Evolutionary conservation across 2,329 filamentous ascomycete species (phyloP), one percentile per base, ranked within the genome.

Genomic region (Verticillium nonalfalfae): DNA sequence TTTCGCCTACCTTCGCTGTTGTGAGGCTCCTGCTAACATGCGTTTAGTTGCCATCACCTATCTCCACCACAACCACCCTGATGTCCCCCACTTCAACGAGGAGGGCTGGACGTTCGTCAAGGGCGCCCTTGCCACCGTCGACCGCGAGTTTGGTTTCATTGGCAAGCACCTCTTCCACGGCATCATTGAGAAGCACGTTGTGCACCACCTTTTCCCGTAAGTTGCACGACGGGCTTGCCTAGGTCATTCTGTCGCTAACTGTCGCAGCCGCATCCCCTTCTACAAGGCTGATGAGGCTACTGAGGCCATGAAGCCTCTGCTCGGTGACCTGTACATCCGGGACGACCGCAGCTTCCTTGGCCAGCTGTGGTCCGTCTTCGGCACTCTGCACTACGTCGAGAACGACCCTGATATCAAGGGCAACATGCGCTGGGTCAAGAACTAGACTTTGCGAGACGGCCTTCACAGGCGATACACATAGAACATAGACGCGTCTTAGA

Each of bases 51-150:
- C 87, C 65, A 90, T 91, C 70, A 91, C 88, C 57, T 91, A 89
- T 74, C 85, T 91, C 21, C 88, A 91, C 74, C 88, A 91, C 79
- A 89, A 86, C 60, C 85, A 90, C 70, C 76, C 75, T n/a, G 73
- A 76, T 38, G 68, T 75, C 34, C 79, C 81, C 3, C 80, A 86
- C 67, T 86, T 83, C 71, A 78, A 79, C 35, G 76, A 78, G 9
- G 78, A 80, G 52, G 77, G 78, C 58, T 88, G 85, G 85, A 86
- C 81, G 35, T 89, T 83, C 68, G 77, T 83, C 66, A 81, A 83
- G 66, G 86, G 86, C 31, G 85, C 85, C 10, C 75, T 83, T 18
- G 80, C 83, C 11, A 88, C 86, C 1, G 78, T 88, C 26, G 86
- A 89, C 72, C 82, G 86, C 57, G 81, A 85, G 54, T 83, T 87